Conservation (phyloP, 1,284 basidiomycete genomes). For the Apiotrichum laibachii region DNA sequence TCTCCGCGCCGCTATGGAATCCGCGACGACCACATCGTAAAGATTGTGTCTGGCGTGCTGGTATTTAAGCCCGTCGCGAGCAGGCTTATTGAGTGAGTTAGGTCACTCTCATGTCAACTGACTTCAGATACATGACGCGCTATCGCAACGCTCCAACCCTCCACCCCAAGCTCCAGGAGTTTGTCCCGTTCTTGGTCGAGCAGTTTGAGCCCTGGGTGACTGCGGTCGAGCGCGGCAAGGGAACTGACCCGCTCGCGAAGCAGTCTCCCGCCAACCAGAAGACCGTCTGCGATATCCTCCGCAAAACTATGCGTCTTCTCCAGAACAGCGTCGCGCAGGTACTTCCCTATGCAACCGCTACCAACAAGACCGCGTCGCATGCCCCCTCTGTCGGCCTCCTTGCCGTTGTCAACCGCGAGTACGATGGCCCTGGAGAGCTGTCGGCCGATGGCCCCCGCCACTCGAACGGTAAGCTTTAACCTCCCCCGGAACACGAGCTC, state of each 20-base stretch:
- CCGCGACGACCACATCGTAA: not conserved
- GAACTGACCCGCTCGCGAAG: conserved; percentile 11
- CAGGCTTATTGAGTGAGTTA: conserved; percentile 59
- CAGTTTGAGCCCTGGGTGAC: conserved; percentile 28
- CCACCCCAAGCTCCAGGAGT: conserved; percentile 56
- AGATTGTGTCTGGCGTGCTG: conserved; percentile 48
- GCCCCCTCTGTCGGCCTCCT: conserved; percentile 19
- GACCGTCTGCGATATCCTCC: too few species aligned
- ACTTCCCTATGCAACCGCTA: too few species aligned
- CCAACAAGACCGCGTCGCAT: conserved; percentile 19
- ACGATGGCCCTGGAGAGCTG: conserved; percentile 60
- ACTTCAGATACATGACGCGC: conserved; percentile 59
- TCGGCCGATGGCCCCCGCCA: conserved; percentile 56
- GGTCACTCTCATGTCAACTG: not conserved
- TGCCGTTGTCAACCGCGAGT: conserved; percentile 32
- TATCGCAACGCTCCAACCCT: conserved; percentile 59
- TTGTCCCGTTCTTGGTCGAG: conserved; percentile 47
- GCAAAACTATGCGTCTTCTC: too few species aligned
- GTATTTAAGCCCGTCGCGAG: conserved; percentile 57
- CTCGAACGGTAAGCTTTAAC: not conserved
- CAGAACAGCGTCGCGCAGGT: too few species aligned
- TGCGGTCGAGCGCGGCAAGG: conserved; percentile 16
- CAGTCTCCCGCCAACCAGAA: too few species aligned
- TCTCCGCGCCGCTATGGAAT: too few species aligned
- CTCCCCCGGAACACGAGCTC: not conserved